A percentile compares a stretch with the other conserved stretches of the same genome.
phyloP scores from a whole-genome alignment of 345 rosid species.

The Lepidium africanum region DNA sequence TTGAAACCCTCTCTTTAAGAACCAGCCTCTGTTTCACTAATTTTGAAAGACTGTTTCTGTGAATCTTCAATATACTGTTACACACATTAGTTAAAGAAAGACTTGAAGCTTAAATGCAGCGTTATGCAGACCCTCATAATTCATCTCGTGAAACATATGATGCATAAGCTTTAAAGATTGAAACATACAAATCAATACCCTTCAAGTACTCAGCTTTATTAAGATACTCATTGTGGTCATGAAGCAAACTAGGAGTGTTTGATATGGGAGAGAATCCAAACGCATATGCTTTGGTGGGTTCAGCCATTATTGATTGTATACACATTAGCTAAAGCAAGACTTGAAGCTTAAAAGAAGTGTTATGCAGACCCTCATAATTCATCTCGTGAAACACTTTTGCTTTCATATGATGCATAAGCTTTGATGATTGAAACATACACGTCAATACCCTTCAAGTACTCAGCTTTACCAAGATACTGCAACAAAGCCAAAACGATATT shows the following conservation, averaged over 20 bases:
- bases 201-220: slow-evolving; percentile 70
- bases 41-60: no score
- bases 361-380: slow-evolving; percentile 45
- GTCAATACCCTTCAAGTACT: slow-evolving; percentile 79
- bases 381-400: slow-evolving; percentile 39
- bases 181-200: slow-evolving; percentile 68
- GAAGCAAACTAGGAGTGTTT: slow-evolving; percentile 82
- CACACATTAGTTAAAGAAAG: slow-evolving; percentile 4
- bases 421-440: slow-evolving; percentile 66
- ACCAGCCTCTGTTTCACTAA: no score
- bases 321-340: slow-evolving; percentile 6
- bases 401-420: slow-evolving; percentile 48
- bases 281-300: slow-evolving; percentile 20
- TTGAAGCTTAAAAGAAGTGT: background rate
- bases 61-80: background rate
- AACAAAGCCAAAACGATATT: slow-evolving; percentile 6
- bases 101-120: background rate
- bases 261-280: slow-evolving; percentile 92
- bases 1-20: no score
- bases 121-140: slow-evolving; percentile 32
- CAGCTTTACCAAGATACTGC: slow-evolving; percentile 74
- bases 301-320: slow-evolving; percentile 10
- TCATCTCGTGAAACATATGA: slow-evolving; percentile 56
- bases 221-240: slow-evolving; percentile 91
- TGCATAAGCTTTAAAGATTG: slow-evolving; percentile 60